Evolutionary conservation across 2,329 filamentous ascomycete species (phyloP).

Genomic region (Aspergillus niger): DNA sequence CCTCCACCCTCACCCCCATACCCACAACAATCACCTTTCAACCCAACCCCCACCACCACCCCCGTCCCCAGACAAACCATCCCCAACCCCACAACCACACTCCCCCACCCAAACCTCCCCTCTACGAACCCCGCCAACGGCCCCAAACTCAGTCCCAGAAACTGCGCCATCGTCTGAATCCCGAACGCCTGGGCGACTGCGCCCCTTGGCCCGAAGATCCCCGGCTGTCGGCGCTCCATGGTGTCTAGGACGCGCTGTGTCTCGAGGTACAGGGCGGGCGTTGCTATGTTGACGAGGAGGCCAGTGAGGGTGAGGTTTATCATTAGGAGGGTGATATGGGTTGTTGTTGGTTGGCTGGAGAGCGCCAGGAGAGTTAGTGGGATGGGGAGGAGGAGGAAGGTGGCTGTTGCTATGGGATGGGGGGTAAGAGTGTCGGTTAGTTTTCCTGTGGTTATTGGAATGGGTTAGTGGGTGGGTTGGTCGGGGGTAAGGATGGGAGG

Average conservation of each 20-base stretch:
- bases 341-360: conserved; percentile 57
- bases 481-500: background rate
- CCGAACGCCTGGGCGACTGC: conserved; percentile 69
- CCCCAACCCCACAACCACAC: conserved; percentile 33
- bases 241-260: conserved; percentile 56
- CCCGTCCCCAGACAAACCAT: conserved; percentile 19
- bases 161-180: conserved; percentile 65
- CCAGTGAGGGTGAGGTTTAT: conserved; percentile 64
- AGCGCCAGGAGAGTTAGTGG: conserved; percentile 67
- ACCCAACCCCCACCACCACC: conserved; percentile 29
- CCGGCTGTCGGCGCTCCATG: conserved; percentile 63
- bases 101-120: conserved; percentile 35
- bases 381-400: conserved; percentile 60
- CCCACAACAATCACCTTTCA: conserved; percentile 13
- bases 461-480: conserved; percentile 9
- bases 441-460: conserved; percentile 41
- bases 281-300: conserved; percentile 57
- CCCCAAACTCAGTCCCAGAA: conserved; percentile 60
- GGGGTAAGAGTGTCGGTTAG: conserved; percentile 61
- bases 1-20: background rate
- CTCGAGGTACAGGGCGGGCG: conserved; percentile 71
- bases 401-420: conserved; percentile 58
- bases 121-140: conserved; percentile 56
- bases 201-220: conserved; percentile 61
- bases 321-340: conserved; percentile 66